Conservation (phyloP, 2,329 filamentous ascomycete species). For the Colletotrichum tofieldiae region DNA sequence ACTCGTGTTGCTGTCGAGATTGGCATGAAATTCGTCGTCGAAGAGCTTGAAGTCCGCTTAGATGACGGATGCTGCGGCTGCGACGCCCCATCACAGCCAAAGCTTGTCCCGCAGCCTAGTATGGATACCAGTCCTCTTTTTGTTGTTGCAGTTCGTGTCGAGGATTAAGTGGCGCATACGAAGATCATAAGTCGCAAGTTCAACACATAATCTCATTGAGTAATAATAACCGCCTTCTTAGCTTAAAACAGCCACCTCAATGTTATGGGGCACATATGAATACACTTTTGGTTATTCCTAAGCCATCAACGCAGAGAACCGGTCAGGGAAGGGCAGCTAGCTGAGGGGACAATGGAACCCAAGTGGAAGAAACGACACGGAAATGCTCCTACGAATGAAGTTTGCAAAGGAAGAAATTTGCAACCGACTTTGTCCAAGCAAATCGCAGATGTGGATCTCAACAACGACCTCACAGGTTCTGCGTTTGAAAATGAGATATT, state of each 20-base stretch:
- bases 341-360: background rate
- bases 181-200: background rate
- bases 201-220: background rate
- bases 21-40: background rate
- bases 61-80: background rate
- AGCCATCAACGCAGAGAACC: background rate
- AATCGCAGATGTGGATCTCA: no score
- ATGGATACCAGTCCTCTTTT: background rate
- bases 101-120: background rate
- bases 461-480: background rate
- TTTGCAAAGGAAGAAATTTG: background rate
- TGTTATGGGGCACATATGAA: background rate
- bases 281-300: background rate
- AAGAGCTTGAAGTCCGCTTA: background rate
- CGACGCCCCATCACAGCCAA: no score
- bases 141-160: background rate
- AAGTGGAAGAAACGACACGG: background rate
- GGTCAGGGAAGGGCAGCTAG: background rate
- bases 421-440: background rate
- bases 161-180: background rate
- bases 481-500: background rate
- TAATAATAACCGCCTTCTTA: background rate
- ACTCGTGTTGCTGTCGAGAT: background rate
- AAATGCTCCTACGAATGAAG: background rate
- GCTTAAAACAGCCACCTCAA: background rate